Conservation (phyloP, 176 grass and related monocot genomes). For the Elymus sibiricus region DNA sequence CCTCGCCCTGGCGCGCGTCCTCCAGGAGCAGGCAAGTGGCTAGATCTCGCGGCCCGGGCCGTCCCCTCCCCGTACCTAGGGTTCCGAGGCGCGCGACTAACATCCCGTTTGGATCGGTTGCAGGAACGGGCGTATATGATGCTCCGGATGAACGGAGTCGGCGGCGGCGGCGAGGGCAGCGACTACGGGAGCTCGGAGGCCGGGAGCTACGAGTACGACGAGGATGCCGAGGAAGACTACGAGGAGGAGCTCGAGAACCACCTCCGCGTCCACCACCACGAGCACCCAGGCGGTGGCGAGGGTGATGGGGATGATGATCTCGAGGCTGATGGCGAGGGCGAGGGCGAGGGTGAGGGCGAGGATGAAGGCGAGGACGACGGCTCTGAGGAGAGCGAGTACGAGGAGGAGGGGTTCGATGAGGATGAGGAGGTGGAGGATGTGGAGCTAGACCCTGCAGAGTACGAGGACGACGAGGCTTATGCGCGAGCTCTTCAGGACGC, state of each 20-base stretch:
- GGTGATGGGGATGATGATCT: not conserved
- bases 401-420: slow-evolving; percentile 69
- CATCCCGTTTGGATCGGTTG: slow-evolving; percentile 30
- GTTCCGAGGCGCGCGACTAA: slow-evolving; percentile 22
- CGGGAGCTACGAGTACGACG: slow-evolving; percentile 80
- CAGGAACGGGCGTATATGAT: slow-evolving; percentile 99
- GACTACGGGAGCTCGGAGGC: slow-evolving; percentile 90
- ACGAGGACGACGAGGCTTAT: slow-evolving; percentile 78
- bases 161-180: slow-evolving; percentile 50
- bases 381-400: slow-evolving; percentile 73
- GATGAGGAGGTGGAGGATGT: slow-evolving; percentile 61
- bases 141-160: slow-evolving; percentile 67
- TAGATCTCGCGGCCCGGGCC: slow-evolving; percentile 30
- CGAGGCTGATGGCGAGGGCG: slow-evolving; percentile 29
- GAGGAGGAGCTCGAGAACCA: slow-evolving; percentile 56
- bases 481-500: slow-evolving; percentile 86
- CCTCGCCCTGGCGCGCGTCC: slow-evolving; percentile 87
- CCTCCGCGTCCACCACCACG: slow-evolving; percentile 49
- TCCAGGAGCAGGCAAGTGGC: slow-evolving; percentile 79
- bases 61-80: not conserved
- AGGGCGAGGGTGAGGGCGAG: slow-evolving; percentile 13
- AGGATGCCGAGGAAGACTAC: slow-evolving; percentile 54
- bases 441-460: slow-evolving; percentile 56
- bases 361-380: slow-evolving; percentile 27
- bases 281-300: slow-evolving; percentile 11